These are phyloP conservation scores for Stipa capillata DNA, from an alignment of 176 grass and related monocot genomes.

Conservation along the genomic window DNA sequence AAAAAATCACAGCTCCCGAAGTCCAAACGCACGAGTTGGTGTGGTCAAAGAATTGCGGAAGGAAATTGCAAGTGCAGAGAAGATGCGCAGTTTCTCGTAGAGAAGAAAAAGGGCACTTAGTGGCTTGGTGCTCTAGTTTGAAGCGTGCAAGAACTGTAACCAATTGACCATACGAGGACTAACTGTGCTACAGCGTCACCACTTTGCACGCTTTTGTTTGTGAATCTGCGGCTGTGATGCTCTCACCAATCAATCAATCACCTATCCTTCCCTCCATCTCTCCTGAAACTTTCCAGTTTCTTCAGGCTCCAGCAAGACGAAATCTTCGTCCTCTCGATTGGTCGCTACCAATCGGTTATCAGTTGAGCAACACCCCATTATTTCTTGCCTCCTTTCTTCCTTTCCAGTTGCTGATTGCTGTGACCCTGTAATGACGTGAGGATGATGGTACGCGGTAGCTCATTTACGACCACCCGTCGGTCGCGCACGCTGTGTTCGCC, in stretches of 20 bases:
- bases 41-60: constrained; percentile 15
- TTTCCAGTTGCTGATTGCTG: neutral
- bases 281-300: neutral
- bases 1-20: neutral
- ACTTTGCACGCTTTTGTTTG: neutral
- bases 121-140: neutral
- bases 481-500: constrained; percentile 1
- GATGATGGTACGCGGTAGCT: neutral
- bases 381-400: neutral
- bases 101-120: neutral
- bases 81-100: neutral
- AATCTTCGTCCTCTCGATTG: neutral
- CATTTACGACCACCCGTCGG: neutral
- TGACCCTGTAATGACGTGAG: constrained; percentile 21
- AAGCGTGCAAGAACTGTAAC: neutral
- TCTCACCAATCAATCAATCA: neutral
- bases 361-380: neutral
- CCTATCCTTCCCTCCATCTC: constrained; percentile 1
- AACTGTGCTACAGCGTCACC: neutral
- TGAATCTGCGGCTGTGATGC: neutral
- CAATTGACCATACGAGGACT: neutral
- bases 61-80: neutral
- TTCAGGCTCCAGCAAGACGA: constrained; percentile 2
- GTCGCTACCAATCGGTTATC: neutral
- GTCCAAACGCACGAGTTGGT: neutral